Evolutionary conservation across 768 basidiomycete species (phyloP), one percentile per base, ranked within the genome.

Genomic region (Suillus subaureus): DNA sequence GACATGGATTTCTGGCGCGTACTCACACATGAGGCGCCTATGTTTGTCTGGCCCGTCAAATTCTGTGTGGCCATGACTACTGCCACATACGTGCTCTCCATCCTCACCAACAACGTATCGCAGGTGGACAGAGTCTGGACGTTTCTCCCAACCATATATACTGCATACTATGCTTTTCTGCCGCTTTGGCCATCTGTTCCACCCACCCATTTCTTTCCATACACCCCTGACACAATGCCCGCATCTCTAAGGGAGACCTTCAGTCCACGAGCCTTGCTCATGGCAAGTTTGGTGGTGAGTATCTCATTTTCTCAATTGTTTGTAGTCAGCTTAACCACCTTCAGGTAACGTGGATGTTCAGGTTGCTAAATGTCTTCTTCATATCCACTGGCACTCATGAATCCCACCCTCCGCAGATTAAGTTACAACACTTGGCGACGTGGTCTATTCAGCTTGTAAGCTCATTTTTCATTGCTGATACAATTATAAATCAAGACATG

Each of bases 61-160:
- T 84, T 92, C 70, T 90, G 88, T 67, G 61, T 82, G 0, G 81
- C 81, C 37, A 73, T 78, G 0, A 87, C 87, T 0, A 66, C 73
- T 5, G 72, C 73, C 0, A 84, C 86, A 8, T 94, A 85, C 70
- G 68, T 91, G 8, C 73, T 83, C 6, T 91, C 91, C 8, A 60
- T 93, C 28, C 55, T 91, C 43, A 94, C 92, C 0, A 83, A 85
- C 49, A 96, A 96, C 70, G 90, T 92, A 57, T 93, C 91, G 1
- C 93, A 95, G 73, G 94, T 96, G 31, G 94, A 98, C 79, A 87
- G 93, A 35, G 73, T 94, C 33, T 89, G 88, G 88, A 87, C 92
- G 0, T 87, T 95, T 75, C 70, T 93, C 42, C 96, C 96, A 0
- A 83, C 90, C 8, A 82, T 96, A 23, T 97, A 96, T 77, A 87